phyloP scores from a whole-genome alignment of 345 rosid species.

The Salix caprea region DNA sequence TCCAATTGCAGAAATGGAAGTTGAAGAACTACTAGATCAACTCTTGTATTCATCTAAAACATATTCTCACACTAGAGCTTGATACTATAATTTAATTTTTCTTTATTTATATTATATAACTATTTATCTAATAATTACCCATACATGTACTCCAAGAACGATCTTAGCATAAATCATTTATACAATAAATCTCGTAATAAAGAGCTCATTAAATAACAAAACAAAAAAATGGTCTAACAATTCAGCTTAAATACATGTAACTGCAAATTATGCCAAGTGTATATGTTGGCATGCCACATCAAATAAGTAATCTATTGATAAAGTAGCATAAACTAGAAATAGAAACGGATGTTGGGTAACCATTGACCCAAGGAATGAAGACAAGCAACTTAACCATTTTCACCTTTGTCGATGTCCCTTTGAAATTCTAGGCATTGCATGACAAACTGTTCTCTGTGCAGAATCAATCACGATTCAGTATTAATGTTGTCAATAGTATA shows the following conservation, averaged over 20 bases:
- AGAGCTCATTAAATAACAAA: background rate
- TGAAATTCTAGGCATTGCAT: constrained; percentile 60
- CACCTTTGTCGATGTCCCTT: constrained; percentile 37
- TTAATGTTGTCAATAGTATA: background rate
- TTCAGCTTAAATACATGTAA: background rate
- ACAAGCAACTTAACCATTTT: constrained; percentile 12
- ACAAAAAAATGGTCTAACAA: background rate
- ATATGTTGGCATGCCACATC: background rate
- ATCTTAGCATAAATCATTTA: background rate
- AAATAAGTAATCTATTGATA: background rate
- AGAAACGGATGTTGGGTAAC: background rate
- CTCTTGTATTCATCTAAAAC: background rate
- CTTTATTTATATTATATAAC: background rate
- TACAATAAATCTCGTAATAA: no score
- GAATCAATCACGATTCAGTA: background rate
- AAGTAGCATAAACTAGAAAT: background rate
- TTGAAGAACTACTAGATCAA: background rate
- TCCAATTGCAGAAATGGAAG: background rate
- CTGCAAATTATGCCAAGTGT: background rate
- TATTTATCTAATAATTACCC: background rate
- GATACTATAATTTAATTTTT: background rate
- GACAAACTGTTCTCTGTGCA: constrained; percentile 52
- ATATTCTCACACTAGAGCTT: background rate
- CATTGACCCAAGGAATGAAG: background rate
- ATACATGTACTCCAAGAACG: background rate